Base-by-base conservation (phyloP, 2,329 filamentous ascomycete species). In the Colletotrichum chlorophyti region DNA sequence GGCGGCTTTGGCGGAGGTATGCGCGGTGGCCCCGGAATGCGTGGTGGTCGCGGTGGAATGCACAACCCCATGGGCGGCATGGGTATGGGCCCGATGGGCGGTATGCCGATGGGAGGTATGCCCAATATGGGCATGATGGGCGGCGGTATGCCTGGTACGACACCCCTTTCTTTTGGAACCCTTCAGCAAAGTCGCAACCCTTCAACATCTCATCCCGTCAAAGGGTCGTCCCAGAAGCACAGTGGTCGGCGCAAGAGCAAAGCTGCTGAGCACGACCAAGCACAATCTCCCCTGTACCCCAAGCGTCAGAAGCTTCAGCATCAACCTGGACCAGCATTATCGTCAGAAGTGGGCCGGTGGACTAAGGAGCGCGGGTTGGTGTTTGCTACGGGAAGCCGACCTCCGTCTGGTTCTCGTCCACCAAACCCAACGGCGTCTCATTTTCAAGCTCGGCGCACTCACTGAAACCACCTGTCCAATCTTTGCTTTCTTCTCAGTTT, bases 91-190 rank as follows among this genome's bases (percentile, higher is more conserved):
- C 70, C 71, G 4, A 76, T 81, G 76, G 83, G 76, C 37, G 79
- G 77, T 43, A 85, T 70, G 62, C 77, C 76, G 61, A 79, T 89
- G 83, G 82, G 79, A 15, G 81, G 79, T 9, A 80, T 82, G 74
- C 58, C 58, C 15, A 63, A 60, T 59, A 84, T 85, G 77, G 80
- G 78, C 23, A 73, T 72, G 66, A 83, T 82, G 79, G 74, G 75
- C 19, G 78, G 76, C 27, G 80, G 78, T 29, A 87, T 87, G 84
- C 83, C 80, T 64, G 83, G 84, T 73, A 83, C 34, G 53, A 47
- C 21, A 43, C 42, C 57, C 35, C 62, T 29, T 41, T 37, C 53
- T 53, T 53, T 35, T 58, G n/a, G 32, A 38, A 35, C n/a, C 19
- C 19, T 12, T 40, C 51, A 40, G 26, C 37, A 29, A 27, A 40